A percentile compares a stretch with the other conserved stretches of the same genome.
These are phyloP conservation scores for Angophora floribunda DNA, from an alignment of 345 rosid genomes.

Conservation along the genomic window DNA sequence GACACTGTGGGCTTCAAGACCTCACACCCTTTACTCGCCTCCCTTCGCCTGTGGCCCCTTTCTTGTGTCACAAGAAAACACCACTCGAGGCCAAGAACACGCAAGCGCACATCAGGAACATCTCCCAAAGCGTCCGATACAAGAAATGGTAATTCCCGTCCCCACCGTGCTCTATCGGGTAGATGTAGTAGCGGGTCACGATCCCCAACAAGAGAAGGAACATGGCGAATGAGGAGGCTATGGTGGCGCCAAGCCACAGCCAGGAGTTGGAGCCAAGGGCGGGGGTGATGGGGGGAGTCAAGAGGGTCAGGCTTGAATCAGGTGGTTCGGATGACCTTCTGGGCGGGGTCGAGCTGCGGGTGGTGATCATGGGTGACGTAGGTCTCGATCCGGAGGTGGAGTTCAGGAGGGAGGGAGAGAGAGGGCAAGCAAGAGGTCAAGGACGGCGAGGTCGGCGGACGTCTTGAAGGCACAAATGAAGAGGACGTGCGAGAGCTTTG, in stretches of 20 bases:
- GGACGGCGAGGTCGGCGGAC: constrained; percentile 40
- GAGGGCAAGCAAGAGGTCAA: constrained; percentile 51
- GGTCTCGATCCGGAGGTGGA: constrained; percentile 34
- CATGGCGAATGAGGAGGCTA: constrained; percentile 17
- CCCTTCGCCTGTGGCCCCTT: background rate
- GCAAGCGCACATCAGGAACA: constrained; percentile 7
- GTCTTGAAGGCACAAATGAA: constrained; percentile 33
- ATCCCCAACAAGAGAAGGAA: constrained; percentile 22
- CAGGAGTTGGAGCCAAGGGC: constrained; percentile 16
- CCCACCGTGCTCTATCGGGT: constrained; percentile 5
- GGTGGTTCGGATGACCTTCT: background rate
- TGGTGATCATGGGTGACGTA: constrained; percentile 41
- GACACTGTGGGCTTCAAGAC: background rate
- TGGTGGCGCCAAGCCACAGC: constrained; percentile 21
- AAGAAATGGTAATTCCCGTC: background rate
- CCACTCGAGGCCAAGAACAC: constrained; percentile 9
- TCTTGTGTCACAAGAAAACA: constrained; percentile 18
- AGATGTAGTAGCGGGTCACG: constrained; percentile 15
- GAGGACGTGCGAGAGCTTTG: background rate
- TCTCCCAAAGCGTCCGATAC: background rate
- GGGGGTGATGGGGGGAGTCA: constrained; percentile 6
- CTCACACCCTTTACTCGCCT: constrained; percentile 5
- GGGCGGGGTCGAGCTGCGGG: background rate
- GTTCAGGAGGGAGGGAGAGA: constrained; percentile 18
- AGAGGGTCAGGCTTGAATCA: constrained; percentile 16